These are phyloP conservation scores for Phascolomyces articulosus DNA, from an alignment of 371 early-diverging fungal genomes.

Conservation along the genomic window DNA sequence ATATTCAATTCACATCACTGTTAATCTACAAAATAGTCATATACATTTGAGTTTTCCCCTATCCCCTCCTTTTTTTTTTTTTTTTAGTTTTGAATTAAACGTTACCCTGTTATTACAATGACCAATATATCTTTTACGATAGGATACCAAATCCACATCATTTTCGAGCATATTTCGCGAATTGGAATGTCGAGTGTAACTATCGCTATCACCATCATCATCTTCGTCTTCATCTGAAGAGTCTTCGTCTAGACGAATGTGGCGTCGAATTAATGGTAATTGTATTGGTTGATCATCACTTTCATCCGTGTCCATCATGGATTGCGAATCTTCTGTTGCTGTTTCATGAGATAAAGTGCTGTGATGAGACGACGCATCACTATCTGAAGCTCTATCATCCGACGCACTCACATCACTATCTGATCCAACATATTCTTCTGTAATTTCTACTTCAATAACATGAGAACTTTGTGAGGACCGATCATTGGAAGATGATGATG, in stretches of 20 bases:
- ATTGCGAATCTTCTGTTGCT: neutral
- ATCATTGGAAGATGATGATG: neutral
- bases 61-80: no score
- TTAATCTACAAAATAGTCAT: no score
- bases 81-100: no score
- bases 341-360: neutral
- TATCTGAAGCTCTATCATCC: neutral
- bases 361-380: neutral
- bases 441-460: neutral
- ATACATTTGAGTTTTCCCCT: no score
- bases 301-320: conserved; percentile 1
- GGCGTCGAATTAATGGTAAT: no score
- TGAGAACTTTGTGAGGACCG: neutral
- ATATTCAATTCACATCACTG: neutral
- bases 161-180: conserved; percentile 11
- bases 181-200: neutral
- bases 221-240: conserved; percentile 10
- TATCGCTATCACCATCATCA: conserved; percentile 11
- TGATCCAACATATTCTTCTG: neutral
- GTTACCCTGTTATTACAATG: conserved; percentile 48
- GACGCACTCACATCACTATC: neutral
- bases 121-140: conserved; percentile 33
- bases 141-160: conserved; percentile 28
- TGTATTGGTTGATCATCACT: neutral
- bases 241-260: neutral